phyloP scores from a whole-genome alignment of 768 basidiomycete genomes.

The Podaxis sp. region DNA sequence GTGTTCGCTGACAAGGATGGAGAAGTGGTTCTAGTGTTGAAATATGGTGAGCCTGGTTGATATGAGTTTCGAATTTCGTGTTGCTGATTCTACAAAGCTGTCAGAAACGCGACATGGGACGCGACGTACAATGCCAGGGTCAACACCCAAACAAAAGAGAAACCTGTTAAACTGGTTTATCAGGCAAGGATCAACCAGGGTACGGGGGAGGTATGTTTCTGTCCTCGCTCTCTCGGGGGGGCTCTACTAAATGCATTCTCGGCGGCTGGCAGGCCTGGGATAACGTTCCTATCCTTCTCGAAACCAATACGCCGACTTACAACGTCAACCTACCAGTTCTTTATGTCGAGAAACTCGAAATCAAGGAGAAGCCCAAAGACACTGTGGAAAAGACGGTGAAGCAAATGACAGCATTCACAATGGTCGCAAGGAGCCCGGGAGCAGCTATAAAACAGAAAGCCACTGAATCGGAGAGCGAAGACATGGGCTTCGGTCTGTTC shows the following conservation, averaged over 20 bases:
- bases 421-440: neutral
- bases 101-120: slow-evolving; percentile 31
- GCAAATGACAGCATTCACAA: neutral
- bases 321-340: slow-evolving; percentile 33
- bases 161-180: slow-evolving; percentile 34
- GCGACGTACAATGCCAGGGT: slow-evolving; percentile 41
- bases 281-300: slow-evolving; percentile 36
- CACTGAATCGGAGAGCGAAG: neutral
- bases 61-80: neutral
- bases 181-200: slow-evolving; percentile 38
- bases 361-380: neutral
- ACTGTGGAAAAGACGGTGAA: neutral
- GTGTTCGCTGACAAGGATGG: slow-evolving; percentile 36
- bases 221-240: neutral
- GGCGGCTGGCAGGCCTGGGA: slow-evolving; percentile 32
- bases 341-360: neutral
- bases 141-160: slow-evolving; percentile 33
- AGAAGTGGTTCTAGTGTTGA: slow-evolving; percentile 35
- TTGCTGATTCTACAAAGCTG: slow-evolving; percentile 16
- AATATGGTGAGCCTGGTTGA: slow-evolving; percentile 31
- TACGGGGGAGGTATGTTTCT: slow-evolving; percentile 36
- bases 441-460: neutral
- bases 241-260: neutral
- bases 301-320: slow-evolving; percentile 40
- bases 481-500: slow-evolving; percentile 12